Evolutionary conservation across 805 yeast genomes (phyloP).

Genomic region (Saturnispora kantuleensis): DNA sequence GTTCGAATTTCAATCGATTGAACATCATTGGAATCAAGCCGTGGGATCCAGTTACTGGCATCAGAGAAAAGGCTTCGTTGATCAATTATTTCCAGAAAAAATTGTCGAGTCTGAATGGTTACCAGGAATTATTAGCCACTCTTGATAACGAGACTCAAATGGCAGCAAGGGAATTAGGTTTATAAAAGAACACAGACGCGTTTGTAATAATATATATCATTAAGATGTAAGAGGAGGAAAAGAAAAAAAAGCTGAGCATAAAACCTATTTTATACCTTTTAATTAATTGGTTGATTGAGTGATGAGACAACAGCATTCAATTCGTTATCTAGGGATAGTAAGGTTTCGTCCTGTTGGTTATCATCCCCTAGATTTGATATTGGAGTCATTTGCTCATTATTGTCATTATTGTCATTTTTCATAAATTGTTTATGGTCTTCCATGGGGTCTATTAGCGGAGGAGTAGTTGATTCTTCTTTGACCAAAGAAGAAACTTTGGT

Average conservation of each 20-base stretch:
- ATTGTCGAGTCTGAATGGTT: conserved; percentile 14
- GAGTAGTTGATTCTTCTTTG: not conserved
- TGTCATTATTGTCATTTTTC: not conserved
- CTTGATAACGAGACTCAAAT: conserved; percentile 16
- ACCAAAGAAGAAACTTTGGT: not conserved
- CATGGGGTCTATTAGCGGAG: not conserved
- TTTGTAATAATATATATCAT: no score
- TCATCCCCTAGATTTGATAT: not conserved
- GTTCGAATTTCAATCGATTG: conserved; percentile 73
- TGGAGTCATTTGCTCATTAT: not conserved
- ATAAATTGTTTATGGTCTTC: not conserved
- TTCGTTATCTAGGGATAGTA: not conserved
- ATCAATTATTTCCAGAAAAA: conserved; percentile 27
- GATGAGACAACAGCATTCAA: not conserved
- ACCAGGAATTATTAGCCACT: conserved; percentile 9
- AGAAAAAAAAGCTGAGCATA: no score
- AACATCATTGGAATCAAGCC: conserved; percentile 50
- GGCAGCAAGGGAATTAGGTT: conserved; percentile 11
- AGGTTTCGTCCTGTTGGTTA: not conserved
- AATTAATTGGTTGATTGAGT: not conserved
- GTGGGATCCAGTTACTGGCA: conserved; percentile 59
- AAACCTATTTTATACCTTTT: not conserved
- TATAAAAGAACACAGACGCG: not conserved
- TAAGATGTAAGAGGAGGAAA: no score
- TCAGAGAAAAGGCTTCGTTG: conserved; percentile 25